Base-by-base conservation (phyloP, 139 green algal species). In the Spirogloea muscicola region DNA sequence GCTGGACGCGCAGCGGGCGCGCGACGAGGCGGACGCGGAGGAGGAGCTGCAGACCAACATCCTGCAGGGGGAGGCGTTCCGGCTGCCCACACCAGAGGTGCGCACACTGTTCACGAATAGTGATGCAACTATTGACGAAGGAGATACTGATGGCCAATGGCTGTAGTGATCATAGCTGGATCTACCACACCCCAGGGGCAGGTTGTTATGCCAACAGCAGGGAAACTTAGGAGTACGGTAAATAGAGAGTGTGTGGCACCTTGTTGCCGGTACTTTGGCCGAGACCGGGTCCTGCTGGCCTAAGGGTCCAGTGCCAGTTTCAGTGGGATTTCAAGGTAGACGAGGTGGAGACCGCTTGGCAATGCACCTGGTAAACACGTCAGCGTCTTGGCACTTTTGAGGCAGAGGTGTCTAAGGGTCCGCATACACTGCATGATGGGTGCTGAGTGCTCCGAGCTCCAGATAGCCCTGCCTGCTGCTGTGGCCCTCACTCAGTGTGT, bases 41-140 rank as follows among this genome's bases (percentile, higher is more conserved):
- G 75, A 51, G 25, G 75, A 82, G 52, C 6, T 79, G 49, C 43
- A 62, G 39, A 77, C 71, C 1, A 81, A 81, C 66, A 72, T 81
- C 16, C 33, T 57, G 65, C 64, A 81, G 21, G 66, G 48, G 9
- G n/a, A n/a, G 48, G 36, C 16, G 16, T 72, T 82, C 38, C 5
- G 44, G 42, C 55, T 82, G 68, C 74, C 74, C 36, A 82, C 74
- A 44, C 67, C 51, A 13, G 74, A 82, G 72, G 72, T 77, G 34
- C 7, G 52, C 29, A 31, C 27, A 36, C 49, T 10, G n/a, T n/a
- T n/a, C n/a, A n/a, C n/a, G n/a, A n/a, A n/a, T n/a, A n/a, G n/a
- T n/a, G n/a, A n/a, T n/a, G n/a, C n/a, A n/a, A n/a, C n/a, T n/a
- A n/a, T n/a, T n/a, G n/a, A n/a, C n/a, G n/a, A n/a, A n/a, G n/a